These are phyloP conservation scores for Saxophila tyrrhenica DNA, from an alignment of 495 filamentous ascomycete species.

Conservation along the genomic window DNA sequence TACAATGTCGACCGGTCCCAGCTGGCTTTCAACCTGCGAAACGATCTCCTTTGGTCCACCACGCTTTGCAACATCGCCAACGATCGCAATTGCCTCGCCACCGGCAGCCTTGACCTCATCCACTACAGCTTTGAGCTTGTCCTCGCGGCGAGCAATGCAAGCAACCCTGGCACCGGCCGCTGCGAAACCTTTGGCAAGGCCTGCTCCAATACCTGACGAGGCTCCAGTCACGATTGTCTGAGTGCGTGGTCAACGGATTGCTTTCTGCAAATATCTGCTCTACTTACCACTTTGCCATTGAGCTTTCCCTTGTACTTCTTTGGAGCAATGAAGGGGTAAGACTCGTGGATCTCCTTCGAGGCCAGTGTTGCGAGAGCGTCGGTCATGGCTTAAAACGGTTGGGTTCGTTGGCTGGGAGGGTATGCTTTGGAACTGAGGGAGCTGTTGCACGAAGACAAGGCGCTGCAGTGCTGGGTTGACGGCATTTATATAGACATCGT, in stretches of 20 bases:
- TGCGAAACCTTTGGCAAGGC: constrained; percentile 22
- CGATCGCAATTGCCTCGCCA: constrained; percentile 7
- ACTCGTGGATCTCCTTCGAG: not conserved
- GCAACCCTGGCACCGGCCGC: constrained; percentile 24
- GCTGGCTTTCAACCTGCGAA: not conserved
- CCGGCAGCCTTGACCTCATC: constrained; percentile 9
- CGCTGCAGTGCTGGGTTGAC: too few relatives aligned
- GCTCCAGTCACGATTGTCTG: constrained; percentile 27
- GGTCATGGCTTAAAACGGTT: too few relatives aligned
- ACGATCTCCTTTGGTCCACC: constrained; percentile 10
- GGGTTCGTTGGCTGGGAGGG: too few relatives aligned
- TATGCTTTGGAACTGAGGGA: too few relatives aligned
- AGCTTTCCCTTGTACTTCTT: constrained; percentile 6
- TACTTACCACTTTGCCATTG: constrained; percentile 6
- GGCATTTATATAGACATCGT: too few relatives aligned
- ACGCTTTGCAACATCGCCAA: constrained; percentile 3
- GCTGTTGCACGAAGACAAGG: too few relatives aligned
- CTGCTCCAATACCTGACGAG: constrained; percentile 26
- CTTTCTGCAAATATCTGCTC: not conserved
- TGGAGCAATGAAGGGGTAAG: constrained; percentile 9
- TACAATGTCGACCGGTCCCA: constrained; percentile 13
- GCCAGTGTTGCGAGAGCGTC: not conserved
- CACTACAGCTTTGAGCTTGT: constrained; percentile 9
- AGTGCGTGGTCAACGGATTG: not conserved
- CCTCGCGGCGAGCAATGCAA: constrained; percentile 19